These are phyloP conservation scores for Scedosporium aurantiacum DNA, from an alignment of 2,329 filamentous ascomycete genomes.

Conservation along the genomic window DNA sequence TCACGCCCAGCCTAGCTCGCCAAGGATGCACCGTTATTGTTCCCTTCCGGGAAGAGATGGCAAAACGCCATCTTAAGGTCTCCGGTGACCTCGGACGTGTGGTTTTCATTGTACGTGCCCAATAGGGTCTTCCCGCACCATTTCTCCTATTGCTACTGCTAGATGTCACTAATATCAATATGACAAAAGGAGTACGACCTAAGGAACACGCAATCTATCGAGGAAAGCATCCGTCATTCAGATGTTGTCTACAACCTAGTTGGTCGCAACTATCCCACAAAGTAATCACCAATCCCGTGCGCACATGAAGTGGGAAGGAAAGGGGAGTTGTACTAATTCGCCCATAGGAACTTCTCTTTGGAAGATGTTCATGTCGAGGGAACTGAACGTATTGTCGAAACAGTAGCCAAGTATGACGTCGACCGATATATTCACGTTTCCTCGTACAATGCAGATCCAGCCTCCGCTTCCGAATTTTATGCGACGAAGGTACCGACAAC, in stretches of 20 bases:
- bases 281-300: slow-evolving; percentile 38
- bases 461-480: slow-evolving; percentile 82
- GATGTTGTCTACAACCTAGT: slow-evolving; percentile 96
- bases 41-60: slow-evolving; percentile 94
- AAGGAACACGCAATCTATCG: slow-evolving; percentile 86
- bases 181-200: slow-evolving; percentile 73
- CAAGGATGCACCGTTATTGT: slow-evolving; percentile 90
- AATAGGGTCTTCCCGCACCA: background rate
- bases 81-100: slow-evolving; percentile 88
- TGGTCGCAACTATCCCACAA: slow-evolving; percentile 90
- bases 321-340: slow-evolving; percentile 18
- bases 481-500: slow-evolving; percentile 59
- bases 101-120: slow-evolving; percentile 66
- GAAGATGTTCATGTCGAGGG: slow-evolving; percentile 91
- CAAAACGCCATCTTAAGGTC: slow-evolving; percentile 91
- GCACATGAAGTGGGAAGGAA: background rate
- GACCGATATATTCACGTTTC: slow-evolving; percentile 96
- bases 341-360: slow-evolving; percentile 75
- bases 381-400: slow-evolving; percentile 81
- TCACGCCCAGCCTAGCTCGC: slow-evolving; percentile 48
- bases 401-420: slow-evolving; percentile 94
- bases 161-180: slow-evolving; percentile 2
- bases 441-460: slow-evolving; percentile 75
- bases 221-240: slow-evolving; percentile 92
- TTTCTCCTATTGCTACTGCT: background rate